Evolutionary conservation across 2,329 filamentous ascomycete species (phyloP), one percentile per base, ranked within the genome.

Genomic region (Fusarium neocosmosporiellum): DNA sequence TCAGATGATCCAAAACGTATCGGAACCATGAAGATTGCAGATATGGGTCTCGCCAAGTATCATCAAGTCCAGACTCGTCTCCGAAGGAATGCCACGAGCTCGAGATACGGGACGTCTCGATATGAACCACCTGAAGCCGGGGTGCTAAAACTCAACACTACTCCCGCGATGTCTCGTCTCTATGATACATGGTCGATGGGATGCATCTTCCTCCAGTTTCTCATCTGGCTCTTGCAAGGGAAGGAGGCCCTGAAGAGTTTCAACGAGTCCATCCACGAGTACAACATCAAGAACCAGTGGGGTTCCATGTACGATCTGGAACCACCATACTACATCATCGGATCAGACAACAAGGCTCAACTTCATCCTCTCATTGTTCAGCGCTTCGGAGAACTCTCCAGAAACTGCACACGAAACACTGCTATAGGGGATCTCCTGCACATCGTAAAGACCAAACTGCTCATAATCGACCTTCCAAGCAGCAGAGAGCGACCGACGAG

Each of bases 161-260:
- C n/a, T 14, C 27, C 34, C 14, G 63, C 63, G 0, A 65, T 34
- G 16, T 66, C 64, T 5, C 20, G 64, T 1, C 31, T 48, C 5
- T 66, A 63, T 13, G 64, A 66, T 9, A 31, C 20, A 0, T 66
- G 64, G 64, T 63, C 59, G 2, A 63, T 63, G 59, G 64, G 64
- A 5, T 66, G 64, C 31, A 66, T 66, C 7, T 29, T 63, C 5
- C 39, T 66, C 7, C 59, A 66, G 36, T 63, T 63, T n/a, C 4
- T 66, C 20, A 18, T 66, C 9, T 66, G 64, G 64, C 20, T 66
- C 10, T 11, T 66, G 20, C 27, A 66, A 31, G 57, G 46, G 7
- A 36, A 48, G 20, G 11, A 48, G 7, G 59, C 24, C 3, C 11
- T 66, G 24, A 48, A 37, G 7, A 22, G 24, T 1, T 66, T 57